Conservation (phyloP, 2,329 filamentous ascomycete species). For the Fusarium coffeatum region DNA sequence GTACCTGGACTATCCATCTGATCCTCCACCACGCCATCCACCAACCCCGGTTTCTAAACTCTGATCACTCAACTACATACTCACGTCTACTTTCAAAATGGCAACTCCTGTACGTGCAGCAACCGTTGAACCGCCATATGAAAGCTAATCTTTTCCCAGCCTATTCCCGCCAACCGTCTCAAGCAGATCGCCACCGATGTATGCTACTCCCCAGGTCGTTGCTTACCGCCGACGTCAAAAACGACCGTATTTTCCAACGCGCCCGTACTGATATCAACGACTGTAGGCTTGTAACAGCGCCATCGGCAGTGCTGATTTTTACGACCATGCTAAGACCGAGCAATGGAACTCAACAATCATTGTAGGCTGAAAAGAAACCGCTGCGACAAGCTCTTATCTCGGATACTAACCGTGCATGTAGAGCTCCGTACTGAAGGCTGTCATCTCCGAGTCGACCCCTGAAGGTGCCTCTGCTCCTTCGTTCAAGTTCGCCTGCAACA, state of each 20-base stretch:
- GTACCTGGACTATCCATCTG: not conserved
- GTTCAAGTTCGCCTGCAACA: constrained; percentile 97
- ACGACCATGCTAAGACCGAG: constrained; percentile 87
- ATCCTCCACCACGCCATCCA: constrained; percentile 41
- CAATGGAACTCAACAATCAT: constrained; percentile 95
- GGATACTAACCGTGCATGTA: constrained; percentile 51
- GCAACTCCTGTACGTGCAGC: constrained; percentile 52
- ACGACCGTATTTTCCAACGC: constrained; percentile 11
- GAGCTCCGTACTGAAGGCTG: constrained; percentile 80
- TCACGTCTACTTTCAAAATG: constrained; percentile 48
- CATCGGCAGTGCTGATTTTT: constrained; percentile 78
- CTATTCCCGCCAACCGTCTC: constrained; percentile 79
- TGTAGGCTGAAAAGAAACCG: constrained; percentile 62
- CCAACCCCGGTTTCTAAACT: constrained; percentile 39
- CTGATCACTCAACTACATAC: constrained; percentile 34
- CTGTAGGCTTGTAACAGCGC: constrained; percentile 83
- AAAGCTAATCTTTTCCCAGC: constrained; percentile 61
- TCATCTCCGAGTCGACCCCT: constrained; percentile 79
- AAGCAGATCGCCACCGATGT: constrained; percentile 89
- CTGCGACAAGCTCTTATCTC: constrained; percentile 2
- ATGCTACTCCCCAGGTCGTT: constrained; percentile 51
- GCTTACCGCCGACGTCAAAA: constrained; percentile 39
- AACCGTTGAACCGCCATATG: not conserved
- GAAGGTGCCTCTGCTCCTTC: constrained; percentile 67
- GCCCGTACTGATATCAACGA: constrained; percentile 25